These are phyloP conservation scores for Trapa incisa DNA, from an alignment of 345 rosid species.

Conservation along the genomic window DNA sequence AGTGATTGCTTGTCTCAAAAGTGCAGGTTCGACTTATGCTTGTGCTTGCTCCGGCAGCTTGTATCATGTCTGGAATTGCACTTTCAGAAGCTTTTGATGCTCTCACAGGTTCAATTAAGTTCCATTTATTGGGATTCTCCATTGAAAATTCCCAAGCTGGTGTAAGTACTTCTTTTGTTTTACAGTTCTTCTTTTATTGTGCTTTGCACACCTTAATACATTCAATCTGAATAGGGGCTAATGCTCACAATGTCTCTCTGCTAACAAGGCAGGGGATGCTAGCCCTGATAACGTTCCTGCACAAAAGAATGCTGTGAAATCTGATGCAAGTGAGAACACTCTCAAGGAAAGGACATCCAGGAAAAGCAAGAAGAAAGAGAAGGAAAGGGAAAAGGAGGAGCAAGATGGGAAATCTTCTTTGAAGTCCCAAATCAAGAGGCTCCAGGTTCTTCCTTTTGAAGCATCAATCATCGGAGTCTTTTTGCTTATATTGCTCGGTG, in stretches of 20 bases:
- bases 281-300: constrained; percentile 21
- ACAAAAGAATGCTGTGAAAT: constrained; percentile 10
- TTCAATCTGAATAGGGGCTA: not conserved
- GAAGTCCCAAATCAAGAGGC: constrained; percentile 42
- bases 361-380: constrained; percentile 32
- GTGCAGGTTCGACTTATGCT: constrained; percentile 97
- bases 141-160: constrained; percentile 29
- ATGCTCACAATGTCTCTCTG: constrained; percentile 17
- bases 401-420: constrained; percentile 30
- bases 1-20: constrained; percentile 3
- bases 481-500: constrained; percentile 77
- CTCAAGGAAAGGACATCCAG: constrained; percentile 11
- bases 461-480: constrained; percentile 67
- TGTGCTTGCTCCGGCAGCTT: constrained; percentile 98
- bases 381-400: constrained; percentile 27
- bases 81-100: constrained; percentile 93
- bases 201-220: not conserved
- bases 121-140: constrained; percentile 46
- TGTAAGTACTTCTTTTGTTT: constrained; percentile 31
- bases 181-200: not conserved
- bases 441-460: constrained; percentile 76
- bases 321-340: constrained; percentile 13
- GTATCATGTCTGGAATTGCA: constrained; percentile 97
- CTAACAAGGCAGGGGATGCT: constrained; percentile 55
- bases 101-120: constrained; percentile 82